Evolutionary conservation across 805 yeast species (phyloP), one percentile per base, ranked within the genome.

Genomic region (Teunomyces gatunensis): DNA sequence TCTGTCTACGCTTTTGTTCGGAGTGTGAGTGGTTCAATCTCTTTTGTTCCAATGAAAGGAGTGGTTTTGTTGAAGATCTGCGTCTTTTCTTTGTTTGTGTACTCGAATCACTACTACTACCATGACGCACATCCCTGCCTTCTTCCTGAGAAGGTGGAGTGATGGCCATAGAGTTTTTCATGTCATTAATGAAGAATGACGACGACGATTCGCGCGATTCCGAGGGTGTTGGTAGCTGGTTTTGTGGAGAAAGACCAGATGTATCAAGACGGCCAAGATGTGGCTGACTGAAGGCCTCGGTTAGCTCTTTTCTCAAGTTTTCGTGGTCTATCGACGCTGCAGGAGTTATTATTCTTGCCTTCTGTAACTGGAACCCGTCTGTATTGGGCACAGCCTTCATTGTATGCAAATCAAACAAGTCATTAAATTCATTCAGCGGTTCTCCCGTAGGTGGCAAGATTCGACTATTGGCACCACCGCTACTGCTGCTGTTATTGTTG

Each of bases 1-100:
- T 58, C 57, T 70, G 69, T 33, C 77, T 61, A 54, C 77, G 62
- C 53, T 68, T 71, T 55, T 73, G 77, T 55, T 73, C 77, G 44
- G 69, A 65, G 51, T 64, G 63, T 12, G 72, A 67, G 57, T 73
- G 77, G 52, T 73, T 72, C 30, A 71, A 57, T 23, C 76, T 52
- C 53, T 70, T 73, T 51, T 72, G 77, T 52, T 71, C 73, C 46
- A 64, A 48, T 7, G 70, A 50, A 42, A 73, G 63, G 37, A 73
- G 59, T 2, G 73, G 73, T 49, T 72, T 72, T 27, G 60, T 56
- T 6, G 62, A 49, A 21, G 64, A 55, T 48, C 69, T 58, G 47
- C 63, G 63, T 15, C 66, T 55, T 52, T 60, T 63, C 50, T 51
- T 37, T n/a, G 12, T 11, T 37, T 12, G 40, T 12, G 13, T n/a